Conservation (phyloP, 768 basidiomycete genomes). For the Mrakia gelida region DNA sequence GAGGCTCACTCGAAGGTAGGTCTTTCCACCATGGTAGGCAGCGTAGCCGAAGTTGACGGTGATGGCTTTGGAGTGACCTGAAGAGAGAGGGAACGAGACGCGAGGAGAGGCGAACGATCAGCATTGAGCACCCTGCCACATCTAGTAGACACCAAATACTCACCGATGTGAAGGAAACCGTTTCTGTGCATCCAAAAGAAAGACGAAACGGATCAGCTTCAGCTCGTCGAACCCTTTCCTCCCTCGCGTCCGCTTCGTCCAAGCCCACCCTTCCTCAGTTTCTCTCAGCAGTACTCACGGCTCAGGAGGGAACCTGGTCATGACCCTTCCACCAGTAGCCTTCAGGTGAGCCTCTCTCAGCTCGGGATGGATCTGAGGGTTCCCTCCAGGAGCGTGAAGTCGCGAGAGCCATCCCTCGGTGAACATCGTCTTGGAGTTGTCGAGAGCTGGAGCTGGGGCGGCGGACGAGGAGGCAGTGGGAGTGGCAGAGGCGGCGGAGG, state of each 20-base stretch:
- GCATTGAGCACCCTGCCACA: no score
- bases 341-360: constrained; percentile 77
- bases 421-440: constrained; percentile 58
- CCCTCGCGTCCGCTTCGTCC: no score
- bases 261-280: no score
- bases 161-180: not conserved
- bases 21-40: constrained; percentile 83
- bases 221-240: not conserved
- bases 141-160: not conserved
- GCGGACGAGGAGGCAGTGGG: constrained; percentile 37
- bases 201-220: not conserved
- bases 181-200: not conserved
- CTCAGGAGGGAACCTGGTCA: constrained; percentile 97
- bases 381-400: constrained; percentile 89
- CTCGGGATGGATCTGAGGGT: constrained; percentile 73
- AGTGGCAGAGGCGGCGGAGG: constrained; percentile 22
- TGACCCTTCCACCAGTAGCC: constrained; percentile 73
- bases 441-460: constrained; percentile 39
- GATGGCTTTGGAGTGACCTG: constrained; percentile 91
- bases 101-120: not conserved
- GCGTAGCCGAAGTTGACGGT: constrained; percentile 99
- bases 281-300: constrained; percentile 47
- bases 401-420: constrained; percentile 89
- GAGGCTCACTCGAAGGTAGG: constrained; percentile 63
- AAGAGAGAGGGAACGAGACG: not conserved